Percentiles rank a stretch among this genome's conserved stretches.
Conservation (phyloP, 2,329 filamentous ascomycete species). For the Berkeleyomyces basicola region DNA sequence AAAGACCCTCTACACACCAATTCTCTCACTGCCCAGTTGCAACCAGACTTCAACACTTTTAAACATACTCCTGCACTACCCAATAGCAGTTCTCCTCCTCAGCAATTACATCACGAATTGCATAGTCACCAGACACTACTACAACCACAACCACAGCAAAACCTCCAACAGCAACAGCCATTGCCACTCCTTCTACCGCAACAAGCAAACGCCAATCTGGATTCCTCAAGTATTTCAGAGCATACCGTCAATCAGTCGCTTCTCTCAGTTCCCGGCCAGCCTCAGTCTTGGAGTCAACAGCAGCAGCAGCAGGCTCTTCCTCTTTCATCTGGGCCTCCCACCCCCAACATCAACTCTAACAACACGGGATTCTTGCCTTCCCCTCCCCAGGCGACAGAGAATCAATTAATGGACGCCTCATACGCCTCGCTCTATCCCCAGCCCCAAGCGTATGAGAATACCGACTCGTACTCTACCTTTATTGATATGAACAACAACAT, state of each 20-base stretch:
- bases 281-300: background rate
- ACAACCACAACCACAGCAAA: background rate
- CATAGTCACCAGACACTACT: background rate
- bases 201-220: slow-evolving; percentile 2
- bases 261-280: slow-evolving; percentile 3
- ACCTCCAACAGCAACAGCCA: background rate
- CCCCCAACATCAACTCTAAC: background rate
- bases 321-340: background rate
- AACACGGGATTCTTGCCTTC: slow-evolving; percentile 3
- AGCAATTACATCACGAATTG: background rate
- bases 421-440: background rate
- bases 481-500: slow-evolving; percentile 10
- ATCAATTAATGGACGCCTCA: slow-evolving; percentile 10
- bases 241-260: background rate
- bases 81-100: background rate
- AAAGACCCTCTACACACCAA: background rate
- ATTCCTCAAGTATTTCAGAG: background rate
- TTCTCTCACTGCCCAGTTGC: background rate
- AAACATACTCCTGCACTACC: background rate
- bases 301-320: slow-evolving; percentile 8
- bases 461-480: background rate
- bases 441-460: background rate
- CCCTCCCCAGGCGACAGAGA: slow-evolving; percentile 6
- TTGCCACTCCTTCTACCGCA: background rate
- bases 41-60: slow-evolving; percentile 5